Base-by-base conservation (phyloP, 129 eudicot genomes). In the Flaveria brownii region DNA sequence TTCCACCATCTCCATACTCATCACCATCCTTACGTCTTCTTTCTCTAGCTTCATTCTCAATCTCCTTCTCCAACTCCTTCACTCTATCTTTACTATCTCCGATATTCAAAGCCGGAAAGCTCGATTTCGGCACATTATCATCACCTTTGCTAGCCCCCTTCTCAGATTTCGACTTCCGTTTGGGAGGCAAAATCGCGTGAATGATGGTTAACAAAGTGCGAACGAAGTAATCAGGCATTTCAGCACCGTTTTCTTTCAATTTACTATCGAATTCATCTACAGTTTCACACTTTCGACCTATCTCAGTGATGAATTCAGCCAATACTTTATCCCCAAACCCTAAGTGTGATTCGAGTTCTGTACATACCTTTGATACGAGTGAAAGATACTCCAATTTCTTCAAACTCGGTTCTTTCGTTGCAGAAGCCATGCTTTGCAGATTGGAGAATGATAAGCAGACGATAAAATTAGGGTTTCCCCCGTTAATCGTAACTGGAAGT, bases 201-300 rank as follows among this genome's bases (percentile, higher is more conserved):
- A 91, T 91, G 13, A 91, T 91, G 0, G 82, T 91, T 11, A 91
- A 84, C 75, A 94, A 54, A 9, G 97, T 89, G 0, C 84, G 82
- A 11, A 87, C 96, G 55, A 94, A 88, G 77, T 94, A 88, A 91
- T 94, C 98, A 2, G 97, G 98, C 88, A 94, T 71, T 41, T 91
- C 97, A 1, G 92, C 97, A 0, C 93, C 97, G 45, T 86, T 76
- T 62, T 88, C 78, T 26, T 91, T 88, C 87, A 94, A 74, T 26
- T 88, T 84, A 4, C 12, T 42, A 82, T 87, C 89, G 22, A 91
- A 94, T 50, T 88, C 87, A 50, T 85, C 88, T 4, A 87, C 92
- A 0, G 81, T 82, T 18, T 75, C 77, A 13, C 96, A 91, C 2
- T 85, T 68, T 3, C 88, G 67, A 6, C 97, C 98, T 59, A 91